These are phyloP conservation scores for Dipteronia sinensis DNA, from an alignment of 345 rosid genomes.

Conservation along the genomic window DNA sequence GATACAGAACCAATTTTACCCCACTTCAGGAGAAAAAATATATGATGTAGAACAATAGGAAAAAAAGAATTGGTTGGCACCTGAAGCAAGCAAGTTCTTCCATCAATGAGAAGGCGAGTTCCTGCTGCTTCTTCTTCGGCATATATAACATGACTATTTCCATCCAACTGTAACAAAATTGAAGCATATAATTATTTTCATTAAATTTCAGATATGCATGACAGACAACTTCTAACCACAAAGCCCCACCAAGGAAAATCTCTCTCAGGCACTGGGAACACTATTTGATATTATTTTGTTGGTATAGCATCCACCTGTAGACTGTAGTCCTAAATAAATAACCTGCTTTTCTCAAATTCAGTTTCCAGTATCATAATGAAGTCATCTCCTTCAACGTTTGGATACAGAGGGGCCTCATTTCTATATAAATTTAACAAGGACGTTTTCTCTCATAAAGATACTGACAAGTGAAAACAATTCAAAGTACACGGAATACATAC, in stretches of 20 bases:
- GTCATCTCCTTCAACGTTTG: neutral
- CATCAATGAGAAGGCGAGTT: constrained; percentile 97
- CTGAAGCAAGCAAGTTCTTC: constrained; percentile 99
- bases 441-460: neutral
- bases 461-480: neutral
- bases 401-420: neutral
- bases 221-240: neutral
- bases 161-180: constrained; percentile 70
- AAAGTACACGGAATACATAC: neutral
- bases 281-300: neutral
- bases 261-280: neutral
- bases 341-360: neutral
- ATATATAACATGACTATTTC: constrained; percentile 98
- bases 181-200: constrained; percentile 2
- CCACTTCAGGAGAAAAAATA: neutral
- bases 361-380: neutral
- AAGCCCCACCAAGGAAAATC: neutral
- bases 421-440: neutral
- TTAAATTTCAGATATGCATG: neutral
- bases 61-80: constrained; percentile 34
- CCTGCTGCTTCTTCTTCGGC: constrained; percentile 99
- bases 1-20: constrained; percentile 21
- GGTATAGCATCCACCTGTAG: neutral
- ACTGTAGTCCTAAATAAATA: neutral
- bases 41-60: neutral